A percentile compares a stretch with the other conserved stretches of the same genome.
These are phyloP conservation scores for Linnemannia exigua DNA, from an alignment of 192 early-diverging fungal species.

Conservation along the genomic window DNA sequence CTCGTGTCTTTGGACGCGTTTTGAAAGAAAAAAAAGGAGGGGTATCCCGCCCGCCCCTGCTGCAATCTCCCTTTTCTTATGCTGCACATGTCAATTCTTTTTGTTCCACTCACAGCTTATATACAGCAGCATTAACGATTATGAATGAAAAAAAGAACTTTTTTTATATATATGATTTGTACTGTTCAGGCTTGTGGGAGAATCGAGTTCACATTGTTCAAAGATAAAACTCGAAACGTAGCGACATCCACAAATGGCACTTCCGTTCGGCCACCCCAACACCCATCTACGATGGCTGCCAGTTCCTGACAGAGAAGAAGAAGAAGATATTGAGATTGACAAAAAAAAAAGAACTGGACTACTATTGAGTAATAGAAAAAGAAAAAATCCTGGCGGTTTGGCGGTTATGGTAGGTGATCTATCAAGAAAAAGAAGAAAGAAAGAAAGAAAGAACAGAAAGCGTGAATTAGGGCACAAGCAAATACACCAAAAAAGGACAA, in stretches of 20 bases:
- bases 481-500: neutral
- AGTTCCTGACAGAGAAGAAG: neutral
- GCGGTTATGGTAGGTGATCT: neutral
- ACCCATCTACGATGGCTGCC: neutral
- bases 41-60: no score
- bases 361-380: neutral
- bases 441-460: neutral
- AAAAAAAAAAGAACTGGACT: neutral
- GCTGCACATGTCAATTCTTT: no score
- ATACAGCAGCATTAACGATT: neutral
- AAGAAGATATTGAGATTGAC: neutral
- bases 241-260: neutral
- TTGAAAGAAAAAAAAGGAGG: no score
- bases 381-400: neutral
- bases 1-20: no score
- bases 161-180: neutral
- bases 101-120: no score
- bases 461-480: neutral
- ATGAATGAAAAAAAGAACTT: neutral
- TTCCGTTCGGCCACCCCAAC: neutral
- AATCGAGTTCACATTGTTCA: neutral
- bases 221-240: neutral
- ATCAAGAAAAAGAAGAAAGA: slow-evolving; percentile 8
- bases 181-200: neutral
- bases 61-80: no score